phyloP scores from a whole-genome alignment of 2,329 filamentous ascomycete species.

The Teratosphaeria zuluensis region DNA sequence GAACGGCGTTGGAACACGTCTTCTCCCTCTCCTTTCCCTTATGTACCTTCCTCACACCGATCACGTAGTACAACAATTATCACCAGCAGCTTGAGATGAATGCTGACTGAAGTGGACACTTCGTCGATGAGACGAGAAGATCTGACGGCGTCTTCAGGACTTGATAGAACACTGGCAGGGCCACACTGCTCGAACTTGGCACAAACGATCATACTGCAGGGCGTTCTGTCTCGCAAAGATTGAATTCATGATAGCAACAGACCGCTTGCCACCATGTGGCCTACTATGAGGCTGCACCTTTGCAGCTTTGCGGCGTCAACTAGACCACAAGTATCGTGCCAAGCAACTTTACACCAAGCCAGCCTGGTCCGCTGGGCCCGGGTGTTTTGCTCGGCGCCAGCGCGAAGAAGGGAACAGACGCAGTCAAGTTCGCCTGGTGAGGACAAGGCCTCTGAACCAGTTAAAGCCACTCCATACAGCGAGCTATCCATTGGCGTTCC shows the following conservation, averaged over 20 bases:
- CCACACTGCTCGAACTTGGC: too few species aligned
- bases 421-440: conserved; percentile 3
- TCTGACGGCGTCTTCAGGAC: too few species aligned
- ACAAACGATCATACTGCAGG: too few species aligned
- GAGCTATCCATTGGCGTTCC: conserved; percentile 70
- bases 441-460: conserved; percentile 6
- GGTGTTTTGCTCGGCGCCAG: conserved; percentile 11
- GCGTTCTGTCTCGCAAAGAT: too few species aligned
- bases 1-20: neutral
- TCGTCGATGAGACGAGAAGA: too few species aligned
- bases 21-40: too few species aligned
- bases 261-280: conserved; percentile 20
- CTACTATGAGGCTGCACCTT: conserved; percentile 16
- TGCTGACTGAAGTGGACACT: too few species aligned
- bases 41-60: too few species aligned
- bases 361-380: conserved; percentile 8
- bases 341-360: conserved; percentile 2
- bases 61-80: too few species aligned
- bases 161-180: too few species aligned
- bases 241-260: conserved; percentile 2
- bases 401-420: conserved; percentile 10
- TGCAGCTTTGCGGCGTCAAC: conserved; percentile 1
- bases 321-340: neutral
- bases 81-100: too few species aligned
- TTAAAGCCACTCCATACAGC: conserved; percentile 48